Evolutionary conservation across 345 rosid species (phyloP).

Genomic region (Physaria fendleri): DNA sequence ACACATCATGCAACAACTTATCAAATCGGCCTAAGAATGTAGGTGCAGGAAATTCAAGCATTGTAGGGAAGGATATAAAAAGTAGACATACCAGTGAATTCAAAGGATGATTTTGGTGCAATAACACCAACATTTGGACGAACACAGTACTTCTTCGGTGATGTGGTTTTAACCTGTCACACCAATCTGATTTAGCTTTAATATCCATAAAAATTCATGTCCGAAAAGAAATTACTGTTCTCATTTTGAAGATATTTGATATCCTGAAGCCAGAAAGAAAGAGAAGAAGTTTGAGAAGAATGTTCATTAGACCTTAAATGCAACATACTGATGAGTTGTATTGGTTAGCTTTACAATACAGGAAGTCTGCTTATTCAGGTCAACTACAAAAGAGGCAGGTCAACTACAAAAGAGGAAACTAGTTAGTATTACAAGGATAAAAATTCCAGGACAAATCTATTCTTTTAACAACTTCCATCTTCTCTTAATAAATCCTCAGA

Average conservation of each 20-base stretch:
- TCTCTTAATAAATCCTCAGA: background rate
- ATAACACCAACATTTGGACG: slow-evolving; percentile 83
- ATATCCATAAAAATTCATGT: background rate
- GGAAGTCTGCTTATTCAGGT: slow-evolving; percentile 77
- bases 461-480: background rate
- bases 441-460: background rate
- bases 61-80: background rate
- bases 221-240: background rate
- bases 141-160: slow-evolving; percentile 90
- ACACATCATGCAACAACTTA: too few relatives aligned
- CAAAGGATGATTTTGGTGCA: slow-evolving; percentile 55
- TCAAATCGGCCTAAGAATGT: background rate
- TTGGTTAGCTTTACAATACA: slow-evolving; percentile 64
- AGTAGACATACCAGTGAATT: slow-evolving; percentile 55
- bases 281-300: background rate
- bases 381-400: too few relatives aligned
- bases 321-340: slow-evolving; percentile 51
- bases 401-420: slow-evolving; percentile 4
- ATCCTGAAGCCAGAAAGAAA: background rate
- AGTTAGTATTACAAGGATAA: background rate
- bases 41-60: slow-evolving; percentile 6
- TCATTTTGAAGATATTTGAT: too few relatives aligned
- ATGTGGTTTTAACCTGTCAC: slow-evolving; percentile 87
- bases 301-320: slow-evolving; percentile 66
- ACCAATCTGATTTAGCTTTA: slow-evolving; percentile 6